Evolutionary conservation across 306 rosid species (phyloP).

Genomic region (Cucumis sativus): Cucumber_9930_V3 NC_026657.2:25377001-25377500

Average conservation of each 20-base stretch:
- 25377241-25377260: background rate
- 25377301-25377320: background rate
- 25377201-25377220: background rate
- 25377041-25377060: no score
- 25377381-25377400: slow-evolving; percentile 83
- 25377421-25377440: background rate
- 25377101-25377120: no score
- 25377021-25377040: no score
- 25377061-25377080: no score
- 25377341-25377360: background rate
- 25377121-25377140: background rate
- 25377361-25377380: background rate
- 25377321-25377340: background rate
- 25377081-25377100: no score
- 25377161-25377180: background rate
- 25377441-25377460: slow-evolving; percentile 4
- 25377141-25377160: background rate
- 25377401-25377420: slow-evolving; percentile 37
- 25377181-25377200: background rate
- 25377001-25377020: no score
- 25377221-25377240: background rate
- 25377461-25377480: background rate
- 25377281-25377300: background rate
- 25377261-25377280: background rate
- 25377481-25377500: background rate